phyloP scores from a whole-genome alignment of 2,329 filamentous ascomycete genomes.

The Fusarium tupiense region DNA sequence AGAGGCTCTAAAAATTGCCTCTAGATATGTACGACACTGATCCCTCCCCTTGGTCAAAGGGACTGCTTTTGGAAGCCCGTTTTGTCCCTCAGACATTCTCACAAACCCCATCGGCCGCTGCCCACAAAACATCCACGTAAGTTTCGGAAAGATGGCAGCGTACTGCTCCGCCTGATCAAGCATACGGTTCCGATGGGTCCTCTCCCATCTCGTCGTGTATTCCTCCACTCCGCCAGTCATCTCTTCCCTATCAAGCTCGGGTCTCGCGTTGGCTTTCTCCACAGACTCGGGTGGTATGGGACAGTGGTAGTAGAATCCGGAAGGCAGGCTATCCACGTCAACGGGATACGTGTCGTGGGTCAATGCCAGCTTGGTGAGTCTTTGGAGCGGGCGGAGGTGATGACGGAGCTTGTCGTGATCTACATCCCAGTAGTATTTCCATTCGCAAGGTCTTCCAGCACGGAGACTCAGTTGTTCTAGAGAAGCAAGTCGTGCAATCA shows the following conservation, averaged over 20 bases:
- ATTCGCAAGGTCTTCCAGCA: not conserved
- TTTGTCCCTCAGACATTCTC: not conserved
- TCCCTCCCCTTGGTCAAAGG: not conserved
- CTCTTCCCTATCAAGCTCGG: not conserved
- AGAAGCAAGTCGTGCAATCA: slow-evolving; percentile 7
- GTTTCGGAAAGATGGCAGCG: slow-evolving; percentile 4
- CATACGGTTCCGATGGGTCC: slow-evolving; percentile 31
- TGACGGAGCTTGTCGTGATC: not conserved
- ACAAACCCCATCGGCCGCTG: slow-evolving; percentile 3
- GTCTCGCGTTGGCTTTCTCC: not conserved
- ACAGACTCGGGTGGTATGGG: not conserved
- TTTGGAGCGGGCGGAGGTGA: not conserved
- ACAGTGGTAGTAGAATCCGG: not conserved
- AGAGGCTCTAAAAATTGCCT: not conserved
- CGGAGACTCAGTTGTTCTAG: slow-evolving; percentile 19
- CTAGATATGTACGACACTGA: not conserved
- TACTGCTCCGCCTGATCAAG: slow-evolving; percentile 21
- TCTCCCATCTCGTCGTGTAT: not conserved
- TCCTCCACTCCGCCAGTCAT: not conserved
- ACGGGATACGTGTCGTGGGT: slow-evolving; percentile 3
- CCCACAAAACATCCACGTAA: slow-evolving; percentile 29
- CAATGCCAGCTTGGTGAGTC: slow-evolving; percentile 15
- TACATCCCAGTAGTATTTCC: not conserved
- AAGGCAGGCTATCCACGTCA: not conserved
- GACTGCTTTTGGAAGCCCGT: not conserved